Evolutionary conservation across 2,329 filamentous ascomycete genomes (phyloP).

Genomic region (Aschersonia sp.): DNA sequence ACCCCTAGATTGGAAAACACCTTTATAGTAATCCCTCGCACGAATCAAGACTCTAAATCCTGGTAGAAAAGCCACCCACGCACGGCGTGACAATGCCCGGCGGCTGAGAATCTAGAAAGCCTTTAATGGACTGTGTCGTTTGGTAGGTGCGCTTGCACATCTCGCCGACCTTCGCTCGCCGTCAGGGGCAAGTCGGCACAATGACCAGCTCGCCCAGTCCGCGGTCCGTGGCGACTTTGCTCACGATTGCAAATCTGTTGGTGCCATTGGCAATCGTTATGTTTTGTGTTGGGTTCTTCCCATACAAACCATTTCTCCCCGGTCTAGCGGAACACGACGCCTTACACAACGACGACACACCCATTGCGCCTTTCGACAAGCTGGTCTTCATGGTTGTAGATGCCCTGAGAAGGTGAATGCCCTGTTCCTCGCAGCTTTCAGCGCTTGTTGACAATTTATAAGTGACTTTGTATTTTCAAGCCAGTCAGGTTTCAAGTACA

Average conservation of each 20-base stretch:
- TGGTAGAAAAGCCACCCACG: too few relatives aligned
- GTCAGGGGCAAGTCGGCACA: not conserved
- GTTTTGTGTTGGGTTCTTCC: conserved; percentile 90
- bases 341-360: conserved; percentile 37
- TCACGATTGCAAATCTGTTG: conserved; percentile 59
- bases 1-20: not conserved
- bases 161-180: too few relatives aligned
- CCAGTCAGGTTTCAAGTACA: conserved; percentile 70
- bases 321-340: conserved; percentile 60
- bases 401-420: conserved; percentile 64
- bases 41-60: too few relatives aligned
- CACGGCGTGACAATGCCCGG: too few relatives aligned
- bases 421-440: not conserved
- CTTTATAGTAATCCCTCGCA: not conserved
- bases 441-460: conserved; percentile 1
- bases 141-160: too few relatives aligned
- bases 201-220: not conserved
- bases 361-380: conserved; percentile 66
- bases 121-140: too few relatives aligned
- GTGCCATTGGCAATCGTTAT: conserved; percentile 59
- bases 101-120: too few relatives aligned
- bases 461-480: conserved; percentile 88
- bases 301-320: conserved; percentile 86
- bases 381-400: conserved; percentile 97
- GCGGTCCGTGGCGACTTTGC: conserved; percentile 22